Conservation (phyloP, 176 grass and related monocot species). For the Hordeum vulgare region DNA sequence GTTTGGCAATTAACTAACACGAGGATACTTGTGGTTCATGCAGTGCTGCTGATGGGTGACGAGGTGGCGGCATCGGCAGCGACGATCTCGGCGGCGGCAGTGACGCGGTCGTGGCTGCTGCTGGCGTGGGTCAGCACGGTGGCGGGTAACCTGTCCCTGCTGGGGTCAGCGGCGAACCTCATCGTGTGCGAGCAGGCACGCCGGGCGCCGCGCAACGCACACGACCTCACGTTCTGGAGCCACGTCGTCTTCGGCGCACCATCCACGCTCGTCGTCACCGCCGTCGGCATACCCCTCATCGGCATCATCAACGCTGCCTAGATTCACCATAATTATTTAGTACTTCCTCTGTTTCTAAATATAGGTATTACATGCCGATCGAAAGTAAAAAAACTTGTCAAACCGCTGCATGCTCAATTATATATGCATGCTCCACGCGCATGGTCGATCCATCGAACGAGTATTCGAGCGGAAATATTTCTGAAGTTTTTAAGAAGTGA, state of each 20-base stretch:
- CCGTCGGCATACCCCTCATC: constrained; percentile 73
- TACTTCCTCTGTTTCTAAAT: no score
- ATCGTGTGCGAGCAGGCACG: constrained; percentile 97
- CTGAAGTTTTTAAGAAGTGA: background rate
- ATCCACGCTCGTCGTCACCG: constrained; percentile 80
- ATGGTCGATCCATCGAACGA: background rate
- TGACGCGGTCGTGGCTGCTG: constrained; percentile 79
- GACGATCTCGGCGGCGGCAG: constrained; percentile 48
- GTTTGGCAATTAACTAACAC: background rate
- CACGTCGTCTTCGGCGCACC: constrained; percentile 76
- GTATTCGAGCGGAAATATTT: background rate
- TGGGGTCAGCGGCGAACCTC: constrained; percentile 97
- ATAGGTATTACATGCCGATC: no score
- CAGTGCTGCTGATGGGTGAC: constrained; percentile 78
- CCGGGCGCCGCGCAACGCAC: constrained; percentile 46
- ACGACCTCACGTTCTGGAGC: constrained; percentile 75
- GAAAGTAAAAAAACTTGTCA: background rate
- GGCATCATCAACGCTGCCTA: constrained; percentile 35
- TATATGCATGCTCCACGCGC: background rate
- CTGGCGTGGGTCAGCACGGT: constrained; percentile 99
- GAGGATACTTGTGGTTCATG: background rate
- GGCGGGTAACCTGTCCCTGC: constrained; percentile 91
- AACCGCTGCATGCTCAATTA: background rate
- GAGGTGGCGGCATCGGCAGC: constrained; percentile 74
- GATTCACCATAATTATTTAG: background rate